Evolutionary conservation across 208 protist species (phyloP).

Genomic region (Crithidia brevicula): DNA sequence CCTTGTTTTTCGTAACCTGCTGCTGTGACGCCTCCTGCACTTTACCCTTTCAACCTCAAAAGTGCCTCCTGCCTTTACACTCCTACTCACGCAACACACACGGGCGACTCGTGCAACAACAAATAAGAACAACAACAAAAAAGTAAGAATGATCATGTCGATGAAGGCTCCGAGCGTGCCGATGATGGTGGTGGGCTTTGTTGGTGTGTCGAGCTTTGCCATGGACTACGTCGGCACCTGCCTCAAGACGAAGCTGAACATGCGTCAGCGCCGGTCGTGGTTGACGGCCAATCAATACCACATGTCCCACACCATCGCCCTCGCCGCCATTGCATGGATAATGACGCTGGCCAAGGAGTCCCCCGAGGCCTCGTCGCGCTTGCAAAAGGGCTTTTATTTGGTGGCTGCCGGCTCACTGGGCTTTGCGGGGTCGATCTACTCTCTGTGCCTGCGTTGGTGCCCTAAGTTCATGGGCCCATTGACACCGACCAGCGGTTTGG

Average conservation of each 20-base stretch:
- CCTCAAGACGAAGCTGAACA: constrained; percentile 38
- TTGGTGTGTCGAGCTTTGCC: constrained; percentile 40
- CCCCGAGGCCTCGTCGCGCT: constrained; percentile 29
- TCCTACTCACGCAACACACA: background rate
- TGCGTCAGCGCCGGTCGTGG: constrained; percentile 51
- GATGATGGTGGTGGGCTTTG: constrained; percentile 33
- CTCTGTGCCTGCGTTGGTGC: constrained; percentile 48
- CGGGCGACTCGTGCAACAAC: background rate
- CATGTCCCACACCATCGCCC: constrained; percentile 43
- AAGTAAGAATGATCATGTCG: constrained; percentile 1
- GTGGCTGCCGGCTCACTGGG: constrained; percentile 50
- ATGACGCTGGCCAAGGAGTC: constrained; percentile 32
- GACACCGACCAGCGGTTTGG: constrained; percentile 67
- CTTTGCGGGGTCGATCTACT: constrained; percentile 79
- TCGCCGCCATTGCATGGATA: constrained; percentile 40
- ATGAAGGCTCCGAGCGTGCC: constrained; percentile 31
- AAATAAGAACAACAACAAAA: constrained; percentile 2
- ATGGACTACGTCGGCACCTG: constrained; percentile 32
- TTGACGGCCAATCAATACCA: constrained; percentile 60
- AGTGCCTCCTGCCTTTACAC: too few species aligned
- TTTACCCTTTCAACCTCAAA: background rate
- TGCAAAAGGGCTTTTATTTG: constrained; percentile 60
- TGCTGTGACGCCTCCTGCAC: too few species aligned
- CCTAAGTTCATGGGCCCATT: constrained; percentile 58
- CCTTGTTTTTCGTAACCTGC: too few species aligned